phyloP scores from a whole-genome alignment of 805 yeast species.

The Diddensiella santjacobensis region DNA sequence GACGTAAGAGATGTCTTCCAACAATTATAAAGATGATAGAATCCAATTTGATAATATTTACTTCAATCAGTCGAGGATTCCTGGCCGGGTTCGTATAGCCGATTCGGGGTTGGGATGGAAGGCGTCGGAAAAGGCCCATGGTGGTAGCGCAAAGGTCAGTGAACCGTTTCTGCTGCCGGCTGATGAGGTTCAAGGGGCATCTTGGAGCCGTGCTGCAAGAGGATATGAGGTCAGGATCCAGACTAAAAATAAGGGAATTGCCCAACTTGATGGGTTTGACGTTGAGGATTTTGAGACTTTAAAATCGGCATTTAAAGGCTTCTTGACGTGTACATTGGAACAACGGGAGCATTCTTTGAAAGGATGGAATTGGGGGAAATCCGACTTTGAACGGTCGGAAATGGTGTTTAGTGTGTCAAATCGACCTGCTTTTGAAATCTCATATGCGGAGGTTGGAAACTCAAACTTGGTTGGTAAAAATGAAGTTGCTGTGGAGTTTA shows the following conservation, averaged over 20 bases:
- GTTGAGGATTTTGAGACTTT: conserved; percentile 70
- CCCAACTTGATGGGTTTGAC: conserved; percentile 89
- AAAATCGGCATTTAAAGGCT: conserved; percentile 77
- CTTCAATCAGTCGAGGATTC: conserved; percentile 74
- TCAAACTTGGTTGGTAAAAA: conserved; percentile 86
- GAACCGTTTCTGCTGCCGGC: conserved; percentile 88
- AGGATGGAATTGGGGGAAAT: conserved; percentile 99
- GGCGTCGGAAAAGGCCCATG: conserved; percentile 44
- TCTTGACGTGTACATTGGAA: conserved; percentile 71
- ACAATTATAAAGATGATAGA: neutral
- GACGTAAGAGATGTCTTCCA: neutral
- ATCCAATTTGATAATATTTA: conserved; percentile 85
- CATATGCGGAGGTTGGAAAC: conserved; percentile 74
- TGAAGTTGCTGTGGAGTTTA: conserved; percentile 89
- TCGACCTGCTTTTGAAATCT: conserved; percentile 87
- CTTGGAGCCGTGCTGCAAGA: conserved; percentile 91
- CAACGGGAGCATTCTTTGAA: conserved; percentile 85
- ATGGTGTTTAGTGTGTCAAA: conserved; percentile 80
- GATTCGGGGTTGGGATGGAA: conserved; percentile 99
- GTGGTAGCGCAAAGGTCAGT: conserved; percentile 42
- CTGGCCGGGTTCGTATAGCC: conserved; percentile 91
- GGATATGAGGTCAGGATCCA: conserved; percentile 88
- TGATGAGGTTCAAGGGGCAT: conserved; percentile 71
- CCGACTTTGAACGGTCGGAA: conserved; percentile 90
- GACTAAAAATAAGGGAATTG: conserved; percentile 83